Evolutionary conservation across 2,329 filamentous ascomycete genomes (phyloP).

Genomic region (Calonectria pauciramosa): DNA sequence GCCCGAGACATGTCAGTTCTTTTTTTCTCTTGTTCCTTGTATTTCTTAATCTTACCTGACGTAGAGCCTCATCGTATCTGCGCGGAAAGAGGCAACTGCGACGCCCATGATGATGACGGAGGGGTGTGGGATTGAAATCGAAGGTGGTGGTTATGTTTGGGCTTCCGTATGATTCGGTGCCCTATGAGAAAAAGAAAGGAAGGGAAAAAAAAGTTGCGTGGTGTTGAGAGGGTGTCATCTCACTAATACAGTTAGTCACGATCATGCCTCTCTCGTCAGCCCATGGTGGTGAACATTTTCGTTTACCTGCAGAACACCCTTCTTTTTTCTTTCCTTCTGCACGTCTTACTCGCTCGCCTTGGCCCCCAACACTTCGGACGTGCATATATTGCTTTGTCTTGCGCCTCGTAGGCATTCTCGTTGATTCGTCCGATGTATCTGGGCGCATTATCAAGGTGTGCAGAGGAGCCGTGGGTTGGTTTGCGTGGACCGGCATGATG

Average conservation of each 20-base stretch:
- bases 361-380: no score
- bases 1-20: neutral
- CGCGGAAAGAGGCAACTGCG: neutral
- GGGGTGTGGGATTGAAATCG: neutral
- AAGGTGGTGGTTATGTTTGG: neutral
- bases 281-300: neutral
- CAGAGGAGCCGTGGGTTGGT: neutral
- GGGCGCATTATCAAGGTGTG: no score
- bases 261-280: neutral
- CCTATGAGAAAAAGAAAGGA: neutral
- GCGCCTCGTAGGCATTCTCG: neutral
- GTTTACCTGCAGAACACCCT: neutral
- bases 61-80: neutral
- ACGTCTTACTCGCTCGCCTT: no score
- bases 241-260: neutral
- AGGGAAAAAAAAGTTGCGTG: neutral
- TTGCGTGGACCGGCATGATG: neutral
- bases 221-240: neutral
- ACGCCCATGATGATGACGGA: neutral
- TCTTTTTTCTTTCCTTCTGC: neutral
- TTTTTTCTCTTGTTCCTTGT: neutral
- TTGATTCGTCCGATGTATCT: no score
- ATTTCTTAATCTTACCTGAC: neutral
- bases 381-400: neutral
- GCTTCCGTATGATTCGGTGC: neutral